phyloP scores from a whole-genome alignment of 2,329 filamentous ascomycete genomes.

The Harringtonia aguacate region DNA sequence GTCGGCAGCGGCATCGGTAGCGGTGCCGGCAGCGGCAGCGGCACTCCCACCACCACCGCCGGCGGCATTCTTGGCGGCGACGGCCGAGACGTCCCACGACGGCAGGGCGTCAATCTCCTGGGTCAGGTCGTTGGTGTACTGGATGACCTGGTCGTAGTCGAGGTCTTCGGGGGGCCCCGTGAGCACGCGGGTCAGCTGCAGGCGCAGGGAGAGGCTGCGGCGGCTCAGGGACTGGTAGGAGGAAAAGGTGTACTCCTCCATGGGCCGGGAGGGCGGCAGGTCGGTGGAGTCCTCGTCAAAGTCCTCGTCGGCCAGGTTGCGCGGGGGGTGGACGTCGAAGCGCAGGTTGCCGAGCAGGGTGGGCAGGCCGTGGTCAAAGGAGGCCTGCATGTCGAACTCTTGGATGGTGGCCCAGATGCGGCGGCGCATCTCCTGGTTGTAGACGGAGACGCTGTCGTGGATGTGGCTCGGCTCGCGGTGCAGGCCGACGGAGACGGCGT shows the following conservation, averaged over 20 bases:
- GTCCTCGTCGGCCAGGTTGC: conserved; percentile 43
- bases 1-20: too few relatives aligned
- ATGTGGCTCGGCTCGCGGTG: conserved; percentile 49
- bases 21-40: conserved; percentile 23
- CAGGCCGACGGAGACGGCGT: conserved; percentile 47
- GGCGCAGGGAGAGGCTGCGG: conserved; percentile 42
- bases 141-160: conserved; percentile 51
- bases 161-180: conserved; percentile 43
- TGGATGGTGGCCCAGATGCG: conserved; percentile 51
- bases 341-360: conserved; percentile 46
- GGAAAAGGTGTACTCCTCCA: conserved; percentile 44
- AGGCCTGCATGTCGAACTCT: conserved; percentile 51
- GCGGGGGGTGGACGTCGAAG: conserved; percentile 42
- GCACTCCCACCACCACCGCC: conserved; percentile 25
- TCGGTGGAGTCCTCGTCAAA: conserved; percentile 37
- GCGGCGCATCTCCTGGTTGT: conserved; percentile 51
- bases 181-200: conserved; percentile 46
- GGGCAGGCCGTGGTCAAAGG: conserved; percentile 49
- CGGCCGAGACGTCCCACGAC: conserved; percentile 36
- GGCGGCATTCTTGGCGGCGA: not conserved
- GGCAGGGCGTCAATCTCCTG: conserved; percentile 50
- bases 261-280: conserved; percentile 39
- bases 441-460: conserved; percentile 42
- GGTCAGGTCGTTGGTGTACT: conserved; percentile 49
- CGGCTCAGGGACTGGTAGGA: conserved; percentile 49